Conservation (phyloP, 1,139 yeast species). For the Kluyveromyces marxianus region DNA sequence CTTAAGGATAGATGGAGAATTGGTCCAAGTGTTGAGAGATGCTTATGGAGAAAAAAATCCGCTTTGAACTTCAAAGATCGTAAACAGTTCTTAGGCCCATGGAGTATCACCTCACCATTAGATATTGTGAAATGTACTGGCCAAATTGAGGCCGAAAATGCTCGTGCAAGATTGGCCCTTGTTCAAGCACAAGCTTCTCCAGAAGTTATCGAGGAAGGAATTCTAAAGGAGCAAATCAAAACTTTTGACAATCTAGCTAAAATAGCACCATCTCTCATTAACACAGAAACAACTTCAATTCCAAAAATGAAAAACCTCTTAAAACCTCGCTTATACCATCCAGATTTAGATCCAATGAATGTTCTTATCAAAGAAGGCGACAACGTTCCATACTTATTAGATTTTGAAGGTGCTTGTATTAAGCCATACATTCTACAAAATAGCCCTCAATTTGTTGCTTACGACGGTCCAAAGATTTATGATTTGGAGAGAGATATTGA, state of each 20-base stretch:
- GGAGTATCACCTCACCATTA: constrained; percentile 50
- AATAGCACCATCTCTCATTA: constrained; percentile 50
- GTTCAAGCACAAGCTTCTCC: constrained; percentile 47
- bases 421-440: constrained; percentile 74
- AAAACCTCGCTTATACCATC: constrained; percentile 66
- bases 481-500: constrained; percentile 68
- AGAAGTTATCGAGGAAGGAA: constrained; percentile 35
- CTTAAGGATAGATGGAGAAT: constrained; percentile 73
- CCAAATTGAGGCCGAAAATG: constrained; percentile 56
- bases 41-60: constrained; percentile 62
- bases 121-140: constrained; percentile 61
- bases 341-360: constrained; percentile 89
- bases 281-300: constrained; percentile 42
- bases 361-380: constrained; percentile 46
- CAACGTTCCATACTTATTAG: constrained; percentile 48
- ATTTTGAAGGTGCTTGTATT: constrained; percentile 72
- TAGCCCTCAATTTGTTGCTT: constrained; percentile 77
- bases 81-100: constrained; percentile 56
- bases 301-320: constrained; percentile 56
- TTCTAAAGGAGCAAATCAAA: constrained; percentile 42
- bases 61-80: constrained; percentile 40
- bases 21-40: constrained; percentile 82
- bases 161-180: constrained; percentile 46
- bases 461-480: constrained; percentile 82
- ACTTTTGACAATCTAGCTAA: constrained; percentile 53